Percentiles rank a stretch among this genome's conserved stretches.
phyloP scores from a whole-genome alignment of 169 alveolate genomes.

The Besnoitia besnoiti region DNA sequence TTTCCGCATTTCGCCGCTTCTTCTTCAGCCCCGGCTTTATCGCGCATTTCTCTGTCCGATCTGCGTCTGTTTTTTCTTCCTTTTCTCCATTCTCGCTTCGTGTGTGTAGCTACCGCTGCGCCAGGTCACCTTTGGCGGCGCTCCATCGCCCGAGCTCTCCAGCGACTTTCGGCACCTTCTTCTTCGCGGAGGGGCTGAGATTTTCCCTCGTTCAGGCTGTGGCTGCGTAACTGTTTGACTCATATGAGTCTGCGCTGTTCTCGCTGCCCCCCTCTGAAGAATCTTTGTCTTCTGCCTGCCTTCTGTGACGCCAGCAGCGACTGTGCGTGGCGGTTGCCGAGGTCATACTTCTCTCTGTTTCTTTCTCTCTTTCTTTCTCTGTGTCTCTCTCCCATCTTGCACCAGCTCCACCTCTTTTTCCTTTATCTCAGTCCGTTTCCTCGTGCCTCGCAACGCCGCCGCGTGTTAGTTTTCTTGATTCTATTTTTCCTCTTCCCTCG shows the following conservation, averaged over 20 bases:
- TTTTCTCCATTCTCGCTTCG: not conserved
- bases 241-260: no score
- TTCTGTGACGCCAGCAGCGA: no score
- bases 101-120: not conserved
- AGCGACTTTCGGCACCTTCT: no score
- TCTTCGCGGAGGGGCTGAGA: no score
- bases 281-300: not conserved
- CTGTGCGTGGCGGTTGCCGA: no score
- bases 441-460: not conserved
- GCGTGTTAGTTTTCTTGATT: not conserved
- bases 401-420: not conserved
- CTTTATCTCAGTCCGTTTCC: not conserved
- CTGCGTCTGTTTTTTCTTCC: not conserved
- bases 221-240: no score
- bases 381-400: not conserved
- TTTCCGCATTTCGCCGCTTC: not conserved
- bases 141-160: no score
- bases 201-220: no score
- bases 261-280: not conserved
- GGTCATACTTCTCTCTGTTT: not conserved
- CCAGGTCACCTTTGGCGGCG: no score
- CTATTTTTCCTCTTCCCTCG: not conserved
- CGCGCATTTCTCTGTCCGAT: not conserved
- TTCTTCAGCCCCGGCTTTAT: not conserved
- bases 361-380: not conserved